Percentiles rank a stretch among this genome's conserved stretches.
These are phyloP conservation scores for Nakazawaea siamensis DNA, from an alignment of 805 yeast genomes.

Conservation along the genomic window DNA sequence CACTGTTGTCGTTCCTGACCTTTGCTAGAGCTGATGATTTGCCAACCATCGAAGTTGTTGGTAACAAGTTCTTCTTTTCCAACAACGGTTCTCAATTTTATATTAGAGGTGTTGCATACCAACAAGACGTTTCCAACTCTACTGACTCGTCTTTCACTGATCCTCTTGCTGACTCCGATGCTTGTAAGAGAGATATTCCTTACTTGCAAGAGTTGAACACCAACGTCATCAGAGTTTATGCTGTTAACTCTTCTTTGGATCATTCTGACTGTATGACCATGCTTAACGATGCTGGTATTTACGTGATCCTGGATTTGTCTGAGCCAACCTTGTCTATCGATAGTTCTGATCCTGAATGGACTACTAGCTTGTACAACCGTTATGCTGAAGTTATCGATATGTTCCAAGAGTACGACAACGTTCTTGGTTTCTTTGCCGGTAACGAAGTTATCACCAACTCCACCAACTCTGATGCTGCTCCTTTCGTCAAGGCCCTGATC, in stretches of 20 bases:
- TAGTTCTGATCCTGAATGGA: slow-evolving; percentile 59
- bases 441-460: slow-evolving; percentile 70
- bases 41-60: slow-evolving; percentile 64
- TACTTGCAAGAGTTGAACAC: slow-evolving; percentile 54
- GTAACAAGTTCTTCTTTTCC: slow-evolving; percentile 70
- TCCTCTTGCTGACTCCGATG: slow-evolving; percentile 55
- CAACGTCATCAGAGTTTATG: slow-evolving; percentile 71
- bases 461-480: slow-evolving; percentile 65
- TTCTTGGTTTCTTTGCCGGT: slow-evolving; percentile 81
- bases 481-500: slow-evolving; percentile 76
- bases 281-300: slow-evolving; percentile 68
- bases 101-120: slow-evolving; percentile 76
- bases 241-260: slow-evolving; percentile 54
- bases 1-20: slow-evolving; percentile 17
- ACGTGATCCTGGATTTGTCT: slow-evolving; percentile 72
- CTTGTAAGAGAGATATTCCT: slow-evolving; percentile 70
- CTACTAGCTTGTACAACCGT: slow-evolving; percentile 51
- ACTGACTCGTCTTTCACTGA: slow-evolving; percentile 45
- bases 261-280: slow-evolving; percentile 63
- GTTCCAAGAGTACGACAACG: slow-evolving; percentile 62
- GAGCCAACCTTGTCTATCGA: slow-evolving; percentile 58
- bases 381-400: slow-evolving; percentile 63
- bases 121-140: slow-evolving; percentile 50
- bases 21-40: slow-evolving; percentile 23
- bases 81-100: slow-evolving; percentile 76